Evolutionary conservation across 371 early-diverging fungal species (phyloP).

Genomic region (Mortierella sp.): DNA sequence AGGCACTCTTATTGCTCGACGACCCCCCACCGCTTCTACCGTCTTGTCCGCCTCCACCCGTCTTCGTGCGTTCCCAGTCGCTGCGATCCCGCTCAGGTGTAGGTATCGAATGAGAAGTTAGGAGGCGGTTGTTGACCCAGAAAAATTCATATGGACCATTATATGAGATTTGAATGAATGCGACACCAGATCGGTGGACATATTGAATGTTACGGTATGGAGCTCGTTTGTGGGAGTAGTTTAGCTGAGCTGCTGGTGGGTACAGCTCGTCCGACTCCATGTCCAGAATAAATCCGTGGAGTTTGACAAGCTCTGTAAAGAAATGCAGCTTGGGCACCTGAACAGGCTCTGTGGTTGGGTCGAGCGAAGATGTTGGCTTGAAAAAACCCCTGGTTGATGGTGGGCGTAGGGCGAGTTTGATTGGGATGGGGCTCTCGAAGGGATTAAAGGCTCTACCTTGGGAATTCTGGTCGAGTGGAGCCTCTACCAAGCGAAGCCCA

Average conservation of each 20-base stretch:
- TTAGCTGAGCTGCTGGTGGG: slow-evolving; percentile 65
- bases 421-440: slow-evolving; percentile 85
- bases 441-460: slow-evolving; percentile 84
- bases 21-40: slow-evolving; percentile 16
- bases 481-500: slow-evolving; percentile 93
- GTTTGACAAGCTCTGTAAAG: slow-evolving; percentile 84
- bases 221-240: slow-evolving; percentile 79
- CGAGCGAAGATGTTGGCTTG: slow-evolving; percentile 44
- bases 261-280: slow-evolving; percentile 87
- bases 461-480: slow-evolving; percentile 86
- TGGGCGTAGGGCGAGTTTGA: slow-evolving; percentile 75
- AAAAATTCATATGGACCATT: slow-evolving; percentile 78
- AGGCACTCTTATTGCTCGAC: slow-evolving; percentile 33
- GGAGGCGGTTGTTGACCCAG: slow-evolving; percentile 92
- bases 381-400: slow-evolving; percentile 65
- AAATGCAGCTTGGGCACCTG: slow-evolving; percentile 82
- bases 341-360: slow-evolving; percentile 49
- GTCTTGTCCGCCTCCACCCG: slow-evolving; percentile 52
- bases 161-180: slow-evolving; percentile 90
- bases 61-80: slow-evolving; percentile 47
- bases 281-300: slow-evolving; percentile 92
- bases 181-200: slow-evolving; percentile 91
- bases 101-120: slow-evolving; percentile 73
- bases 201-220: slow-evolving; percentile 88
- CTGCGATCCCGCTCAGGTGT: slow-evolving; percentile 42